Base-by-base conservation (phyloP, 345 rosid species). In the Cochlearia excelsa region DNA sequence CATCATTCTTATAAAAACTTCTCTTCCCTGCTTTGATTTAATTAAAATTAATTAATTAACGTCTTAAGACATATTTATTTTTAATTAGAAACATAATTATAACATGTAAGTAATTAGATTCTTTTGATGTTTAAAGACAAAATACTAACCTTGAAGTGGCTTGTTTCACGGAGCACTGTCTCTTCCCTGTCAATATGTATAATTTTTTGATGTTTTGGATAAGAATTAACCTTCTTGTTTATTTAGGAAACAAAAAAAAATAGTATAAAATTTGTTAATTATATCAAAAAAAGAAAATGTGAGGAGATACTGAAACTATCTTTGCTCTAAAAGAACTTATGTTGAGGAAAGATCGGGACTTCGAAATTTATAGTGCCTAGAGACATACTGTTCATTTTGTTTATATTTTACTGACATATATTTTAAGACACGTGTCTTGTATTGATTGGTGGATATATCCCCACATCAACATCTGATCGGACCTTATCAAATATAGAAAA, bases 121-220 rank as follows among this genome's bases (percentile, higher is more conserved):
- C 67, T 26, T 60, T 59, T 59, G 48, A 26, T 47, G 54, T 68
- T 62, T 7, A 48, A 26, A 57, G 60, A 70, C 55, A 64, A 29
- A 38, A 58, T 64, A 52, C 70, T 71, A 52, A 71, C 75, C 75
- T 63, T 70, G 48, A 51, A 69, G 57, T 54, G 46, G 74, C 74
- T 63, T 65, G 75, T 71, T 47, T 40, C 46, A 16, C 66, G 66
- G 55, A 64, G 56, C 70, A 63, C 75, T 70, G 66, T 64, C 70
- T 70, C 75, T 64, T 64, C 70, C 70, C 70, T 51, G 63, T 72
- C 53, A 59, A 65, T 53, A 30, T 30, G 26, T 48, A 10, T 52
- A 51, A 11, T 1, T 16, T 16, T 16, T 43, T 11, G 3, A 33
- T 16, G 10, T 43, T 11, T 4, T 35, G 1, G 38, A 51, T 7